Evolutionary conservation across 1,284 basidiomycete genomes (phyloP).

Genomic region (Ceratobasidium sp.): DNA sequence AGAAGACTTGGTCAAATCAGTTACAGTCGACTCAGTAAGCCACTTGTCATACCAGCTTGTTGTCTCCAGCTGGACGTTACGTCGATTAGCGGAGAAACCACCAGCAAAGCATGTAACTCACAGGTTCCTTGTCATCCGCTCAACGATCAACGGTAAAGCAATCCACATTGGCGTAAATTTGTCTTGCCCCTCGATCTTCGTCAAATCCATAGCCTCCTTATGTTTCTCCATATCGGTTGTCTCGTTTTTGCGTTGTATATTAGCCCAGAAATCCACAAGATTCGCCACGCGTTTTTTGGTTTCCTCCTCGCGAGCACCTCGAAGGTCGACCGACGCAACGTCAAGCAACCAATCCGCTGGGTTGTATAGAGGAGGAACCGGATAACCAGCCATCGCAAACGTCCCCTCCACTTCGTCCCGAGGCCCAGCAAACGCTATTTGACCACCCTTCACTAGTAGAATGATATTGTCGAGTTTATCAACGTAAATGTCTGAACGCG

Average conservation of each 20-base stretch:
- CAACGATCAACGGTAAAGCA: constrained; percentile 51
- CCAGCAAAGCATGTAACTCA: constrained; percentile 44
- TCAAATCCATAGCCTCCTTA: neutral
- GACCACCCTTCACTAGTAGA: constrained; percentile 59
- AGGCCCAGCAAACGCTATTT: constrained; percentile 51
- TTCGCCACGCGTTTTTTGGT: constrained; percentile 40
- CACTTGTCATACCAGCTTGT: constrained; percentile 48
- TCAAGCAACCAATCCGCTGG: constrained; percentile 54
- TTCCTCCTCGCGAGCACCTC: constrained; percentile 41
- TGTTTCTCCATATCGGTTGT: constrained; percentile 2
- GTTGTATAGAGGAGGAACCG: constrained; percentile 52
- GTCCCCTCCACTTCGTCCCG: constrained; percentile 47
- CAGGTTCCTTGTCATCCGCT: constrained; percentile 52
- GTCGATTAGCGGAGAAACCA: neutral
- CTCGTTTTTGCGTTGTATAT: constrained; percentile 21
- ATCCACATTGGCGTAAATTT: constrained; percentile 50
- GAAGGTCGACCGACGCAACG: constrained; percentile 51
- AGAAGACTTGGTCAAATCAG: constrained; percentile 47
- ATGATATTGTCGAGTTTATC: constrained; percentile 55
- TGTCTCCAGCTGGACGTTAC: constrained; percentile 44
- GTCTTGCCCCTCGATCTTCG: constrained; percentile 19
- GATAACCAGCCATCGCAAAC: constrained; percentile 50
- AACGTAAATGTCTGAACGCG: constrained; percentile 57
- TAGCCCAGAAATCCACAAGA: constrained; percentile 43
- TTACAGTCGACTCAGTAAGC: neutral